Evolutionary conservation across 2,329 filamentous ascomycete species (phyloP).

Genomic region (Verticillium nubilum): DNA sequence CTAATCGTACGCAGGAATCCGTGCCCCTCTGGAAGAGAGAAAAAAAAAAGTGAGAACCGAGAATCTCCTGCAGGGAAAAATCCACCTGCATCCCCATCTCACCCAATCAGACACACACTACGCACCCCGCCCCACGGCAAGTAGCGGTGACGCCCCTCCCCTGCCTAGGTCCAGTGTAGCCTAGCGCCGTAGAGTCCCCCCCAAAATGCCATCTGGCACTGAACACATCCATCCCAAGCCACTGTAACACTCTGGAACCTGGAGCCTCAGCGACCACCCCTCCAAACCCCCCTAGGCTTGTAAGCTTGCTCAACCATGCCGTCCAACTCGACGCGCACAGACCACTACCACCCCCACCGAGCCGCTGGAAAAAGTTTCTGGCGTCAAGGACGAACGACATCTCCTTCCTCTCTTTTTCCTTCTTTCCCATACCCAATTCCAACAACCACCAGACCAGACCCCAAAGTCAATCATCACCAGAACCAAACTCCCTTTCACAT

Average conservation of each 20-base stretch:
- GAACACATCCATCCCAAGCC: background rate
- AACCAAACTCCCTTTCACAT: constrained; percentile 18
- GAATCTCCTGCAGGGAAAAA: constrained; percentile 5
- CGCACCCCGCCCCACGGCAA: background rate
- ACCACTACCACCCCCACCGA: background rate
- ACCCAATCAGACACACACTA: background rate
- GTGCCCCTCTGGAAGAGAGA: background rate
- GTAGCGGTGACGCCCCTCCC: background rate
- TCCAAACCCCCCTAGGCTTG: background rate
- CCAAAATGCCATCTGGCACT: background rate
- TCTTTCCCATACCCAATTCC: constrained; percentile 23
- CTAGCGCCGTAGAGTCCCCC: background rate
- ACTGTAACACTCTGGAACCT: background rate
- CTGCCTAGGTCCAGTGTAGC: background rate
- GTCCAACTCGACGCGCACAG: background rate
- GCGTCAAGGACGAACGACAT: constrained; percentile 1
- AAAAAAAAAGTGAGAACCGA: constrained; percentile 25
- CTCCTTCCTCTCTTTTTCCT: constrained; percentile 9
- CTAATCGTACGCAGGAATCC: background rate
- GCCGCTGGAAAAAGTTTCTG: constrained; percentile 13
- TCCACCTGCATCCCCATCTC: background rate
- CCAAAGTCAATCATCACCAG: constrained; percentile 55
- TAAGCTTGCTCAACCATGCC: background rate
- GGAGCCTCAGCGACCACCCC: background rate
- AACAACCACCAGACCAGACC: constrained; percentile 44